Evolutionary conservation across 306 rosid genomes (phyloP).

Genomic region (Parietaria judaica): DNA sequence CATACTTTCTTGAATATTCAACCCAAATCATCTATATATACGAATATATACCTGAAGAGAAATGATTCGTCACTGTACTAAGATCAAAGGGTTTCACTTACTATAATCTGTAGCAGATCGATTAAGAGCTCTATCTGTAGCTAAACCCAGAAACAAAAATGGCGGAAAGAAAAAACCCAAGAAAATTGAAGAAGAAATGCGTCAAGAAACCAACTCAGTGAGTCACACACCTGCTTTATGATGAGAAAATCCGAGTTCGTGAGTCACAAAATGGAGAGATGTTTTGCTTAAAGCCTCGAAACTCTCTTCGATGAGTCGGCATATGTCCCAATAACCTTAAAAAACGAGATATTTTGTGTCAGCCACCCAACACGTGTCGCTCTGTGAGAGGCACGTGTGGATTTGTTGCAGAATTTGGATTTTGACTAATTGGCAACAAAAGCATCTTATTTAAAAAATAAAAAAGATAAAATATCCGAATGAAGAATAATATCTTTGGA

Average conservation of each 20-base stretch:
- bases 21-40: too few relatives aligned
- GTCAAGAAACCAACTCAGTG: too few relatives aligned
- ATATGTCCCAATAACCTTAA: conserved; percentile 25
- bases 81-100: too few relatives aligned
- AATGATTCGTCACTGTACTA: too few relatives aligned
- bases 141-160: conserved; percentile 1
- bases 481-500: conserved; percentile 13
- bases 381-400: conserved; percentile 4
- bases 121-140: too few relatives aligned
- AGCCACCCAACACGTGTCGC: conserved; percentile 9
- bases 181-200: conserved; percentile 21
- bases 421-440: conserved; percentile 2
- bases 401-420: conserved; percentile 12
- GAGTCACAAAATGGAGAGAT: background rate
- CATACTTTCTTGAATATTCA: too few relatives aligned
- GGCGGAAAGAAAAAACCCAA: too few relatives aligned
- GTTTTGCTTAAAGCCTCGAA: conserved; percentile 31
- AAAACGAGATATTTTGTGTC: conserved; percentile 9
- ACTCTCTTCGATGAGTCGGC: conserved; percentile 1
- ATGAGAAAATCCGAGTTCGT: background rate
- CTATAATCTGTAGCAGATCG: too few relatives aligned
- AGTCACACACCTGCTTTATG: conserved; percentile 18
- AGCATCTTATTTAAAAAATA: conserved; percentile 11
- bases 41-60: too few relatives aligned
- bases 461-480: conserved; percentile 6